phyloP scores from a whole-genome alignment of 768 basidiomycete species.

The Boletus bicolor region DNA sequence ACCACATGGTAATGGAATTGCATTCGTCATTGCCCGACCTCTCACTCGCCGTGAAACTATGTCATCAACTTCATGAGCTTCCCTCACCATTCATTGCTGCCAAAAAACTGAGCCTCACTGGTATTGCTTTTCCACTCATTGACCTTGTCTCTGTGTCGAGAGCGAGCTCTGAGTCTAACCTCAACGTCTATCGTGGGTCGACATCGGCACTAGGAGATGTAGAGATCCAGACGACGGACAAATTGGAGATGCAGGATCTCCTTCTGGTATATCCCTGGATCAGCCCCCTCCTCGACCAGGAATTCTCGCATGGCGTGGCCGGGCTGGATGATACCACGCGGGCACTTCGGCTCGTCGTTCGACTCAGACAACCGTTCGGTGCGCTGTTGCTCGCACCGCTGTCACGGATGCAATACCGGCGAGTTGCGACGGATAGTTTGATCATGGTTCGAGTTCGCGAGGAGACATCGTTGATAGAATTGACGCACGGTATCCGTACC shows the following conservation, averaged over 20 bases:
- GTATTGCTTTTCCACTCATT: neutral
- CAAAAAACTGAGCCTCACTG: slow-evolving; percentile 2
- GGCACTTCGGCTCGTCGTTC: slow-evolving; percentile 3
- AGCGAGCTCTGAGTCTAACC: neutral
- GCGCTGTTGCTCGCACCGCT: neutral
- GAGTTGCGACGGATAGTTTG: neutral
- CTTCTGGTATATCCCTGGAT: slow-evolving; percentile 11
- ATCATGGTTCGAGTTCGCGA: neutral
- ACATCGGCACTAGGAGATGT: neutral
- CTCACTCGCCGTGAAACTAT: neutral
- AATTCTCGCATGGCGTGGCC: neutral
- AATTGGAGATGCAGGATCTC: neutral
- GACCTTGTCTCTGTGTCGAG: neutral
- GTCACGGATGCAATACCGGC: neutral
- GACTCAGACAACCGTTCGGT: neutral
- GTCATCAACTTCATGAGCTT: neutral
- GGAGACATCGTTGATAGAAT: neutral
- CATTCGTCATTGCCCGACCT: neutral
- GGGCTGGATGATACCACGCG: neutral
- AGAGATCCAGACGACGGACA: slow-evolving; percentile 1
- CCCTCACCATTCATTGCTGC: neutral
- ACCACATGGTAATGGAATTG: neutral
- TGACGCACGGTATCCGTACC: too few relatives aligned
- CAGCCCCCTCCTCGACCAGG: neutral
- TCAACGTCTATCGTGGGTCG: neutral